Evolutionary conservation across 73 alveolate species (phyloP), one percentile per base, ranked within the genome.

Genomic region (Chromera velia): DNA sequence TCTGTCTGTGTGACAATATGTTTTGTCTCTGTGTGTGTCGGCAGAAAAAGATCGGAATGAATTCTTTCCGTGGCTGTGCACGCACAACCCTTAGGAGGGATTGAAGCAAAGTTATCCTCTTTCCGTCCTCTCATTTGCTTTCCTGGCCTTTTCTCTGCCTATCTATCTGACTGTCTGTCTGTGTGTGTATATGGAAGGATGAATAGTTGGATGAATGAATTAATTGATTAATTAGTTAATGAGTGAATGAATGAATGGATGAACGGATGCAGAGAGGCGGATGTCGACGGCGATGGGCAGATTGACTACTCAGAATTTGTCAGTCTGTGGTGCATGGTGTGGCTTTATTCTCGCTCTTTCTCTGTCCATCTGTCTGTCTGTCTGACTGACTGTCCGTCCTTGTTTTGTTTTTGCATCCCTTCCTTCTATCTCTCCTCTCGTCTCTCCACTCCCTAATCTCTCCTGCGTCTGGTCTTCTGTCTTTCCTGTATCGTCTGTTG

Each of bases 281-380:
- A 78, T 73, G 66, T 78, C 22, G 82, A 75, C 48, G 82, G 82
- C 31, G 89, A 84, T 72, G 93, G 90, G 28, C 80, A 79, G 77
- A 74, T 88, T 64, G 73, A 80, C 70, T 88, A 81, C 78, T 90
- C 83, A 64, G 93, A 88, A 68, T 88, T 88, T 47, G 93, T 88
- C 49, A 74, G 74, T 4, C 55, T 40, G 55, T 40, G 55, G 55
- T 40, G 55, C 55, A 40, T 7, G 22, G 22, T 7, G 13, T 40
- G 55, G 4, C 55, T 40, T 40, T 4, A 7, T 40, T 13, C 55
- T 40, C 13, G 4, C 55, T 13, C 55, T 40, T 13, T 13, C 55
- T 40, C 55, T 13, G 22, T 40, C 55, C 55, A 13, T 40, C 22
- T 40, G 55, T 13, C 55, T 40, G 55, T 13, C 55, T 40, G 55